Evolutionary conservation across 176 grass and related monocot species (phyloP), one percentile per base, ranked within the genome.

Genomic region (Rhynchospora breviuscula): DNA sequence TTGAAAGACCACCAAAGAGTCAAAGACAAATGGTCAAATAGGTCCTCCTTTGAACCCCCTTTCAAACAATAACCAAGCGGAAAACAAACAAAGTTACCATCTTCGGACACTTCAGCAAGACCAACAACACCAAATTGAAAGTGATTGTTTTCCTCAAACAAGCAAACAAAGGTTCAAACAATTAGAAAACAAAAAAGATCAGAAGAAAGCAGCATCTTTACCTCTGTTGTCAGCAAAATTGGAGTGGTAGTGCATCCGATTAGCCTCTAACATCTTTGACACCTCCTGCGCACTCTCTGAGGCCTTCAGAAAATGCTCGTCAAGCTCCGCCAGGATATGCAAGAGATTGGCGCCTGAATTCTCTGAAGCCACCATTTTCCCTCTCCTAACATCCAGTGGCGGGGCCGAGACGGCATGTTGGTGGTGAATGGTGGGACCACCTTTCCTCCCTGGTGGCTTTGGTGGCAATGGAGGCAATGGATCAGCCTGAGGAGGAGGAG

Each of bases 241-340:
- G 79, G 97, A 99, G 88, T 99, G 97, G 51, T 99, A 99, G 85
- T 99, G 97, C 97, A 96, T 93, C 85, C 97, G 74, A 81, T 93
- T 99, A 18, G 97, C 97, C 84, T 99, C 97, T 25, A 99, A 88
- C 72, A 85, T 85, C 78, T 92, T 96, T 23, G 89, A 99, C 11
- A 99, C 97, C 84, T 93, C 97, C 15, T 86, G 82, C 0, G 93
- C 54, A 26, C 97, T 96, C 89, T 99, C 88, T 0, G 93, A 99
- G 0, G 93, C 93, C 74, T 87, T 93, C n/a, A 99, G 70, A 78
- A 96, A 99, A 62, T 89, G 86, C 0, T 93, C 93, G 17, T 99
- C 97, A 23, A 99, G 90, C 45, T 93, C 89, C 7, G 87, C 76
- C 10, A 99, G 88, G 19, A 99, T 87, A 63, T 76, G 85, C 17